Evolutionary conservation across 352 stramenopile species (phyloP), one percentile per base, ranked within the genome.

Genomic region (Pythium brachiatum): DNA sequence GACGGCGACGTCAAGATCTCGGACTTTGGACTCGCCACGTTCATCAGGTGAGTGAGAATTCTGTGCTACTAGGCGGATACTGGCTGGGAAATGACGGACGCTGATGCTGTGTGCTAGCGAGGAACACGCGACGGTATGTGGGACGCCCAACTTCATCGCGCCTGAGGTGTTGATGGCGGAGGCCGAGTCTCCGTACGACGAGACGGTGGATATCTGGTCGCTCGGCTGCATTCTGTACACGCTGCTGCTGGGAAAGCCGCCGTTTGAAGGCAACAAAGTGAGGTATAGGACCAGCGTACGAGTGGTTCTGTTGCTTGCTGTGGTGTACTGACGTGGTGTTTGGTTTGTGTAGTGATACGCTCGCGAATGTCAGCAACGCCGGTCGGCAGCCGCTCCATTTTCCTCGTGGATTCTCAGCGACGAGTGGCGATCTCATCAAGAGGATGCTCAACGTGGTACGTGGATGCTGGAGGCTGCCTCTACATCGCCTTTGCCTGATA

Each of bases 131-230:
- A 93, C 86, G 2, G 85, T 92, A 53, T 94, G 83, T 52, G 86
- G 83, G 2, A 94, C 86, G 47, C 86, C 86, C 3, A 94, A 94
- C 54, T 94, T 91, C 55, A 90, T 94, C 56, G 86, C 83, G 1
- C 83, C 83, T 1, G 83, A 94, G 62, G 70, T 94, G 7, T 62
- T 94, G n/a, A 52, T 54, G 27, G 65, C 69, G 25, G 64, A 66
- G 8, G 51, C 55, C 4, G 38, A 66, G 11, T 60, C 78, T 11
- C n/a, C 50, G 9, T 92, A 93, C 67, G 73, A 76, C 53, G 64
- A 86, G 31, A 74, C 78, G 4, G 86, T 86, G 13, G 86, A 92
- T 70, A 72, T 94, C 20, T 94, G 85, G 83, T 94, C 85, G 1
- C 62, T 94, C 23, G 85, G 85, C 5, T 94, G 85, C 66, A 89